Evolutionary conservation across 495 filamentous ascomycete species (phyloP).

Genomic region (Cladorrhinum samala): DNA sequence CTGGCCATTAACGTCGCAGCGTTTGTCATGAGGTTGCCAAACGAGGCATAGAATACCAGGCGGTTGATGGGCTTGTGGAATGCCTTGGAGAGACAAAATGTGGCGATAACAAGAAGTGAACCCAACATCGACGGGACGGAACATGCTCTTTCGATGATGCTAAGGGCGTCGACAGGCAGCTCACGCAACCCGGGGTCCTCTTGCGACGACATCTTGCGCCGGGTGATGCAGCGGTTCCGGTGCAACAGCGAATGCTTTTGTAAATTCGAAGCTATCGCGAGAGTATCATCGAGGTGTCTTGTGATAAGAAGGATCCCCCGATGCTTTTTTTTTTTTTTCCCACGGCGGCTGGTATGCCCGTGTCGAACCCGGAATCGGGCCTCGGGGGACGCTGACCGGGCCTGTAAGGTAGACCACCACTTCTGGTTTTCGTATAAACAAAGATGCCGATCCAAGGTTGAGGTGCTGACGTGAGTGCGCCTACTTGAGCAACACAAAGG

Average conservation of each 20-base stretch:
- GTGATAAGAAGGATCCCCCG: no score
- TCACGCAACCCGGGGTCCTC: neutral
- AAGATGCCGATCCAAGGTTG: neutral
- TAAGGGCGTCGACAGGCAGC: conserved; percentile 39
- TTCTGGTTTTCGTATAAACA: neutral
- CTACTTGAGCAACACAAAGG: neutral
- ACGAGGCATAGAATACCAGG: conserved; percentile 76
- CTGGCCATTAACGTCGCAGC: conserved; percentile 69
- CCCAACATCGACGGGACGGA: conserved; percentile 68
- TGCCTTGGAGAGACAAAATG: conserved; percentile 54
- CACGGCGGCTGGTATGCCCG: neutral
- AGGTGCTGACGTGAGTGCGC: conserved; percentile 1
- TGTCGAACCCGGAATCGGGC: neutral
- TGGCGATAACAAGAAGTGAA: conserved; percentile 64
- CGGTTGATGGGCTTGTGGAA: conserved; percentile 78
- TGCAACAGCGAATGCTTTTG: no score
- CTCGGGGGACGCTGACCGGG: neutral
- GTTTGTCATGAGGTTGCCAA: conserved; percentile 77
- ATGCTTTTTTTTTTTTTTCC: no score
- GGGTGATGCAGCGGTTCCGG: neutral
- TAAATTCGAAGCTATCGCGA: no score
- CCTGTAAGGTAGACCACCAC: neutral
- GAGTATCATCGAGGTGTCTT: no score
- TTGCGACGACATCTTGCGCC: neutral
- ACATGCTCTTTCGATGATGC: conserved; percentile 57